phyloP scores from a whole-genome alignment of 139 green algal genomes.

The Coccomyxa sp. region DNA sequence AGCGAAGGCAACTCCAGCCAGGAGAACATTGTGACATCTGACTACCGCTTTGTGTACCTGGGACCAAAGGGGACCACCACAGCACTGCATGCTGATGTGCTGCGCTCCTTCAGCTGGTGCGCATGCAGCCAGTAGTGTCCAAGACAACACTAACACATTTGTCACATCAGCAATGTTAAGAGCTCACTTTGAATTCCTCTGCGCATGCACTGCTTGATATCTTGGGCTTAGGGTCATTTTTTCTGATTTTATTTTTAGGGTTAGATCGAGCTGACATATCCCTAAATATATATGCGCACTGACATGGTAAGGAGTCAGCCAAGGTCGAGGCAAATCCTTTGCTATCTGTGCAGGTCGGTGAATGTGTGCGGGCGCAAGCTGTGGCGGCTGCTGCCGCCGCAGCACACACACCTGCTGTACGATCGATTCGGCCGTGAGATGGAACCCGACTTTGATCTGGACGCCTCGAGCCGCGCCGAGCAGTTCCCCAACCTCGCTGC shows the following conservation, averaged over 20 bases:
- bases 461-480: neutral
- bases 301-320: neutral
- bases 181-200: neutral
- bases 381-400: slow-evolving; percentile 71
- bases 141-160: neutral
- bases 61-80: slow-evolving; percentile 71
- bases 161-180: neutral
- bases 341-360: neutral
- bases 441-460: slow-evolving; percentile 1
- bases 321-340: neutral
- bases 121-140: neutral
- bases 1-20: neutral
- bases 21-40: slow-evolving; percentile 30
- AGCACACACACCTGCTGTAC: slow-evolving; percentile 48
- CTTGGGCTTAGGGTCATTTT: too few relatives aligned
- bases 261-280: too few relatives aligned
- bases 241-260: too few relatives aligned
- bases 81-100: slow-evolving; percentile 81
- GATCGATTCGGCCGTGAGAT: slow-evolving; percentile 33
- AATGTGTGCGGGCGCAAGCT: slow-evolving; percentile 37
- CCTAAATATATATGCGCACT: too few relatives aligned
- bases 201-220: neutral
- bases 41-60: slow-evolving; percentile 87
- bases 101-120: slow-evolving; percentile 79
- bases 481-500: slow-evolving; percentile 36